Conservation (phyloP, 2,329 filamentous ascomycete genomes). For the Microdochium trichocladiopsis region DNA sequence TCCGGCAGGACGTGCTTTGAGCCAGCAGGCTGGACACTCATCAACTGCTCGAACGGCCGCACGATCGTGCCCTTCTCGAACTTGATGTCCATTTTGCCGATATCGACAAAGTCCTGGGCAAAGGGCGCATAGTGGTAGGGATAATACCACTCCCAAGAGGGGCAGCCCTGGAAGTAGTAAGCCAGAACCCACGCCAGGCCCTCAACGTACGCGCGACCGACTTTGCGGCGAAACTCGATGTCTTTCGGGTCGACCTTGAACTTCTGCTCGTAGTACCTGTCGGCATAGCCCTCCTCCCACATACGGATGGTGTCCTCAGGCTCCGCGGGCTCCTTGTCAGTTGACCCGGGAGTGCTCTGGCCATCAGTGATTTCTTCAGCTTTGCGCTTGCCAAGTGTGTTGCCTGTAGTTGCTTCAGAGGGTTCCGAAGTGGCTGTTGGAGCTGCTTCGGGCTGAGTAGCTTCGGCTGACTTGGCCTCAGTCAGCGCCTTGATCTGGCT, state of each 20-base stretch:
- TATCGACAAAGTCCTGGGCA: slow-evolving; percentile 84
- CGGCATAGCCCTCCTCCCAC: slow-evolving; percentile 93
- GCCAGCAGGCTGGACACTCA: slow-evolving; percentile 92
- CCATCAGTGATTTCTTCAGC: slow-evolving; percentile 55
- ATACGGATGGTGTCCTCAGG: slow-evolving; percentile 77
- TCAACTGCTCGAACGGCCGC: slow-evolving; percentile 90
- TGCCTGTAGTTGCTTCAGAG: slow-evolving; percentile 7
- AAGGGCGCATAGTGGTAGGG: slow-evolving; percentile 98
- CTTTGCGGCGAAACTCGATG: slow-evolving; percentile 78
- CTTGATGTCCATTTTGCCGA: slow-evolving; percentile 69
- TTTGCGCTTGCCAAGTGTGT: slow-evolving; percentile 65
- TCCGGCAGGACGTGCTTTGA: slow-evolving; percentile 87
- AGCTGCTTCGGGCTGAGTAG: slow-evolving; percentile 10
- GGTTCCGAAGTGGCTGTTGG: slow-evolving; percentile 13
- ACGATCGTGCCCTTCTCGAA: slow-evolving; percentile 85
- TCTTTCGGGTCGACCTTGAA: slow-evolving; percentile 80
- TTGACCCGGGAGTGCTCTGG: slow-evolving; percentile 47
- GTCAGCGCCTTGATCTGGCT: slow-evolving; percentile 58
- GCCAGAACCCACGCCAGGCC: slow-evolving; percentile 91
- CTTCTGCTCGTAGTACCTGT: slow-evolving; percentile 96
- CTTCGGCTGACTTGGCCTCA: neutral
- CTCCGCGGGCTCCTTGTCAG: slow-evolving; percentile 43
- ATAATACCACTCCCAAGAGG: slow-evolving; percentile 99
- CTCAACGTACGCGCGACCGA: slow-evolving; percentile 87
- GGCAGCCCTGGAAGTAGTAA: slow-evolving; percentile 97